A percentile compares a stretch with the other conserved stretches of the same genome.
Evolutionary conservation across 2,329 filamentous ascomycete genomes (phyloP).

Genomic region (Rhinocladiella mackenziei): DNA sequence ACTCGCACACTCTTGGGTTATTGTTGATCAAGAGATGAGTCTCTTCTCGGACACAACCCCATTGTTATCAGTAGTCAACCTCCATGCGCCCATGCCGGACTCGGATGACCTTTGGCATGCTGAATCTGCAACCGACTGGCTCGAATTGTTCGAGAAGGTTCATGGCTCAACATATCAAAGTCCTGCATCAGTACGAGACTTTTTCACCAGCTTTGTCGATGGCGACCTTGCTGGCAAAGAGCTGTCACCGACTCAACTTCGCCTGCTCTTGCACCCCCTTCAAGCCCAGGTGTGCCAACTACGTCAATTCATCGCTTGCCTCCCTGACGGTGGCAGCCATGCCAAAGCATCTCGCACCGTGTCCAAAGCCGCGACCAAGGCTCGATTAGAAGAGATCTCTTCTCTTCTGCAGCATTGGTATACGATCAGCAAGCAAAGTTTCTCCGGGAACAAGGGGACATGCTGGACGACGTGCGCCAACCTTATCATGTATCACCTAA

Average conservation of each 20-base stretch:
- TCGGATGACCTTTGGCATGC: conserved; percentile 62
- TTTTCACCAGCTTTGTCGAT: conserved; percentile 65
- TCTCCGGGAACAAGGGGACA: conserved; percentile 50
- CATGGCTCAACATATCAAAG: conserved; percentile 48
- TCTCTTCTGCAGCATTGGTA: conserved; percentile 64
- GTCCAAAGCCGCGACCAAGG: conserved; percentile 58
- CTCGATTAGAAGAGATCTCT: conserved; percentile 62
- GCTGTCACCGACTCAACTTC: conserved; percentile 56
- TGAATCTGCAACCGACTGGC: conserved; percentile 57
- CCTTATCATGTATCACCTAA: conserved; percentile 65
- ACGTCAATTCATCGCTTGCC: conserved; percentile 62
- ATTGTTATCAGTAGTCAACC: conserved; percentile 61
- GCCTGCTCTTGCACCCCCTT: conserved; percentile 65
- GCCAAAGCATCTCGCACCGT: conserved; percentile 46
- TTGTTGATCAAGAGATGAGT: conserved; percentile 68
- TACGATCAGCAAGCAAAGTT: conserved; percentile 56
- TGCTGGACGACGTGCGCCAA: conserved; percentile 62
- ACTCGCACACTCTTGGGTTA: conserved; percentile 70
- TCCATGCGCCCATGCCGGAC: conserved; percentile 61
- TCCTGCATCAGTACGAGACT: conserved; percentile 53
- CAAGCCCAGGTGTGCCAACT: conserved; percentile 63
- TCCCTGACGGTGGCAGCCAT: conserved; percentile 48
- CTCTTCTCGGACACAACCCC: conserved; percentile 62
- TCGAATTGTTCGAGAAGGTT: conserved; percentile 54
- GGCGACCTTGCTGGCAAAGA: conserved; percentile 52